Evolutionary conservation across 805 yeast genomes (phyloP).

Genomic region (Blastobotrys robertii): DNA sequence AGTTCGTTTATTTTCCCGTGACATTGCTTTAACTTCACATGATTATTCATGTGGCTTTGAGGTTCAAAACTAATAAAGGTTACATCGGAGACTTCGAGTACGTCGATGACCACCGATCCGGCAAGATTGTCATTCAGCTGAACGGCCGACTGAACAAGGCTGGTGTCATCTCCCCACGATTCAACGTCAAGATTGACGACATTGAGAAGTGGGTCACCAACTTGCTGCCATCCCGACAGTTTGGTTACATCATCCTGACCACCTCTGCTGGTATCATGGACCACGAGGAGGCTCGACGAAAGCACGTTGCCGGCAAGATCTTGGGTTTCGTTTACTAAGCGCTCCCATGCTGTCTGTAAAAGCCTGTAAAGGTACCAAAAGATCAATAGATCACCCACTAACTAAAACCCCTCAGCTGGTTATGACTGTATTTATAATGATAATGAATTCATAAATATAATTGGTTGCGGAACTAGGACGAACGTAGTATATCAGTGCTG

Average conservation of each 20-base stretch:
- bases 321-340: slow-evolving; percentile 91
- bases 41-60: not conserved
- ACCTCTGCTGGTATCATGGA: slow-evolving; percentile 99
- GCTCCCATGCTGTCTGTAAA: not conserved
- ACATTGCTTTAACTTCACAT: slow-evolving; percentile 17
- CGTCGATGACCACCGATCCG: slow-evolving; percentile 98
- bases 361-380: not conserved
- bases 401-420: too few species aligned
- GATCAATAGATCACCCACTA: not conserved
- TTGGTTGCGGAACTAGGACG: not conserved
- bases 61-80: slow-evolving; percentile 26
- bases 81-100: slow-evolving; percentile 98
- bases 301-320: slow-evolving; percentile 98
- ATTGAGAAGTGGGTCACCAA: slow-evolving; percentile 98
- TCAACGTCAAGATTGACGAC: slow-evolving; percentile 90
- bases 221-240: slow-evolving; percentile 98
- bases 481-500: not conserved
- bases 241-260: slow-evolving; percentile 95
- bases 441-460: not conserved
- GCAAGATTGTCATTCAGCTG: slow-evolving; percentile 91
- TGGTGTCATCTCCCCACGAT: slow-evolving; percentile 98
- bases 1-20: slow-evolving; percentile 30
- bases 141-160: slow-evolving; percentile 98
- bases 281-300: slow-evolving; percentile 99
- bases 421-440: too few species aligned